These are phyloP conservation scores for Sporothrix curviconia DNA, from an alignment of 2,329 filamentous ascomycete genomes.

Conservation along the genomic window DNA sequence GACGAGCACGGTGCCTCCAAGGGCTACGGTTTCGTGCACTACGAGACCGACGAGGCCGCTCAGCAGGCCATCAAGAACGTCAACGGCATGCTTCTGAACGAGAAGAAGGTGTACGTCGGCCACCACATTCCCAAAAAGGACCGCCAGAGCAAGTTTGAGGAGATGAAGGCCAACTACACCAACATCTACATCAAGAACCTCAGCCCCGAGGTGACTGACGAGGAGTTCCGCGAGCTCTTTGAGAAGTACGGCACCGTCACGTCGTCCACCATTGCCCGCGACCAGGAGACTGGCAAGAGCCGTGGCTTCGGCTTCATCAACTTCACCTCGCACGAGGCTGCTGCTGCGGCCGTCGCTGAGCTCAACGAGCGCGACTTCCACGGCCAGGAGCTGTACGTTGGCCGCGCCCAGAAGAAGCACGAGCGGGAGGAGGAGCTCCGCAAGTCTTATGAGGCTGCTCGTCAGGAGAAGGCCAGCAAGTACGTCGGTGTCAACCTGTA, in stretches of 20 bases:
- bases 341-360: conserved; percentile 78
- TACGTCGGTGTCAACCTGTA: conserved; percentile 99
- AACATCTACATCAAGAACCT: conserved; percentile 99
- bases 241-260: conserved; percentile 91
- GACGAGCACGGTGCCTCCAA: conserved; percentile 96
- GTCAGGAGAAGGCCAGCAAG: conserved; percentile 97
- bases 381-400: conserved; percentile 93
- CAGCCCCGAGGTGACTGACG: conserved; percentile 72
- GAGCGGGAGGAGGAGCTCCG: conserved; percentile 99
- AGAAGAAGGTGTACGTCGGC: conserved; percentile 99
- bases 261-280: conserved; percentile 86
- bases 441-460: conserved; percentile 96
- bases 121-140: conserved; percentile 99
- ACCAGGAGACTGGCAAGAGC: conserved; percentile 78
- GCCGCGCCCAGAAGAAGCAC: conserved; percentile 97
- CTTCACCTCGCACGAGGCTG: conserved; percentile 86
- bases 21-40: conserved; percentile 98
- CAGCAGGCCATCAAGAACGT: conserved; percentile 98
- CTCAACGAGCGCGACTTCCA: conserved; percentile 89
- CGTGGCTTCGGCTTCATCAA: conserved; percentile 96
- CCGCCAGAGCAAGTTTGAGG: conserved; percentile 99
- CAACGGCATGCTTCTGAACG: conserved; percentile 98
- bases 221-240: conserved; percentile 90
- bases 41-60: conserved; percentile 97
- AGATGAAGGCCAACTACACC: conserved; percentile 99